Base-by-base conservation (phyloP, 1,284 basidiomycete genomes). In the Testicularia cyperi region DNA sequence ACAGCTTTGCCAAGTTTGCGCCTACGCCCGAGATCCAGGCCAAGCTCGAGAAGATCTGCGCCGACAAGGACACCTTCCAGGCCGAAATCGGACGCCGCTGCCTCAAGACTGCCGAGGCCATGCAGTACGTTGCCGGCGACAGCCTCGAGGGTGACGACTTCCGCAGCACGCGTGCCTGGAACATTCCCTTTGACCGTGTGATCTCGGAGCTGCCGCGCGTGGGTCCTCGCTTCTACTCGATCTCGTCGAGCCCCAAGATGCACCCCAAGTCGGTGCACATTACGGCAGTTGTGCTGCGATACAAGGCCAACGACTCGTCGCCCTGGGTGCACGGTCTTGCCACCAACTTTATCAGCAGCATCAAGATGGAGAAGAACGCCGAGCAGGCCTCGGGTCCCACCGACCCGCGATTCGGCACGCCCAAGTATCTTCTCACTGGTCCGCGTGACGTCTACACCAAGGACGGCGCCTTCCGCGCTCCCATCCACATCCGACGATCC, bases 211-310 rank as follows among this genome's bases (percentile, higher is more conserved):
- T 96, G 40, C 86, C 91, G 26, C 90, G 94, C 64, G 83, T 98
- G 16, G 91, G 95, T 75, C 92, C 94, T 27, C 87, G 94, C 49
- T 98, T 88, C 82, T 98, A 96, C 80, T 98, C 95, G 30, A 98
- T 98, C 78, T 96, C 94, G 13, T 96, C 92, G 19, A 90, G 88
- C 56, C 91, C 95, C 37, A 97, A 97, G 78, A 81, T 97, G 31
- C 78, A 90, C 78, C 86, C 92, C 27, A 86, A 84, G 62, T 81
- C 87, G 5, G 89, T 99, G 60, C 94, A 99, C 78, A 86, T 94
- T 70, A 98, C 95, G 15, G 88, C 86, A 43, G 94, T 98, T 39
- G 90, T 96, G 10, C 60, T 76, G 29, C 68, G 69, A 14, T 74
- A 75, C 55, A 35, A 56, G 43, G 65, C 60, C 10, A 38, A 33